A percentile compares a stretch with the other conserved stretches of the same genome.
Evolutionary conservation across 176 grass and related monocot genomes (phyloP).

Genomic region (Carex cristatella): DNA sequence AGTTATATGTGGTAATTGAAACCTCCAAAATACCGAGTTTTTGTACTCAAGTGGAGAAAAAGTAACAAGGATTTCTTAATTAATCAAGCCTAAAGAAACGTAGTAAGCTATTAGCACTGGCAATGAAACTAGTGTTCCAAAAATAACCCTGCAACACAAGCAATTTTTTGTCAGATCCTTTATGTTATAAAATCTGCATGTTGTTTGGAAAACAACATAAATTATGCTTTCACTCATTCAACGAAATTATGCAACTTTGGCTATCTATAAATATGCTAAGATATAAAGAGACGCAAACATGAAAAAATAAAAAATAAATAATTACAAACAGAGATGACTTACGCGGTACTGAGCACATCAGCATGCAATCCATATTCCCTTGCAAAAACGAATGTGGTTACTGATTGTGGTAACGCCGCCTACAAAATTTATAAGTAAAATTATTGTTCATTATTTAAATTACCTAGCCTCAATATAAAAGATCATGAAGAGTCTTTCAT

Average conservation of each 20-base stretch:
- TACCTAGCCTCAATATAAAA: not conserved
- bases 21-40: not conserved
- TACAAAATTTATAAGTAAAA: conserved; percentile 1
- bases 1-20: not conserved
- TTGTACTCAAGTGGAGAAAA: not conserved
- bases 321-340: conserved; percentile 14
- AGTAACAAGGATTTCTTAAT: conserved; percentile 10
- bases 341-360: conserved; percentile 73
- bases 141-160: conserved; percentile 58
- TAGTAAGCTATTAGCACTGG: conserved; percentile 60
- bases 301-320: not conserved
- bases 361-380: conserved; percentile 75
- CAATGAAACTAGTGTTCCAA: conserved; percentile 63
- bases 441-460: not conserved
- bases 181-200: not conserved
- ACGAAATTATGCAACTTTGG: not conserved
- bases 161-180: not conserved
- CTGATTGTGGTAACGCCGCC: conserved; percentile 74
- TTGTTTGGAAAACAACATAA: not conserved
- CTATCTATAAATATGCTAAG: not conserved
- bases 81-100: conserved; percentile 42
- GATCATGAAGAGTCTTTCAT: not conserved
- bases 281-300: not conserved
- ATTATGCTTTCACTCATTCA: not conserved
- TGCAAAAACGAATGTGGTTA: conserved; percentile 68